Base-by-base conservation (phyloP, 257 asterid genomes). In the Capsicum chinense region DNA sequence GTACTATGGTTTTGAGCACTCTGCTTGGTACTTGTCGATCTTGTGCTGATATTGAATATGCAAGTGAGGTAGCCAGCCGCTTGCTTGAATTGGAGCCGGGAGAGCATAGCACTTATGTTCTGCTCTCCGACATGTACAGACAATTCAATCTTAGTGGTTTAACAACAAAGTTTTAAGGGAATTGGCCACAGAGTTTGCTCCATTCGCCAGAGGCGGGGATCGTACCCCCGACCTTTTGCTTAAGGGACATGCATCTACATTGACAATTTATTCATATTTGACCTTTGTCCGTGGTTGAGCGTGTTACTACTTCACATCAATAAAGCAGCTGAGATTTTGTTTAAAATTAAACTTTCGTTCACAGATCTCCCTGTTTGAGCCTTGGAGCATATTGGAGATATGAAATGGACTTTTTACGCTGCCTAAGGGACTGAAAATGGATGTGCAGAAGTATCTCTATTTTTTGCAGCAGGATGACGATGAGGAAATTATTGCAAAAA, bases 41-140 rank as follows among this genome's bases (percentile, higher is more conserved):
- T 17, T 93, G 98, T 58, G 97, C 95, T 62, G 99, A 95, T 89
- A 87, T 94, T 44, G 91, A 90, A 79, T 85, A 91, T 88, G 98
- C 99, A 15, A 90, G 86, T 79, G 80, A 86, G 86, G 92, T 93
- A 52, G 99, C 94, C 6, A 83, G 80, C 73, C 90, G 60, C 17
- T 87, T 95, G 90, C 87, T 94, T 9, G 94, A 93, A 79, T 66
- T 88, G 60, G 98, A 95, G 86, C 98, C 98, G 4, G 90, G 93
- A 58, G 98, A 94, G 79, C 99, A 94, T 79, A 93, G 97, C 83
- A 94, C 94, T 57, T 93, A 94, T 21, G 91, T 94, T 85, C 92
- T 94, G 84, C 92, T 94, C 15, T 92, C 98, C 6, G 97, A 95
- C 85, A 88, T 94, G 94, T 94, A 92, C 83, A 97, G 99, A 21